Conservation (phyloP, 192 early-diverging fungal species). For the Umbelopsis isabellina region DNA sequence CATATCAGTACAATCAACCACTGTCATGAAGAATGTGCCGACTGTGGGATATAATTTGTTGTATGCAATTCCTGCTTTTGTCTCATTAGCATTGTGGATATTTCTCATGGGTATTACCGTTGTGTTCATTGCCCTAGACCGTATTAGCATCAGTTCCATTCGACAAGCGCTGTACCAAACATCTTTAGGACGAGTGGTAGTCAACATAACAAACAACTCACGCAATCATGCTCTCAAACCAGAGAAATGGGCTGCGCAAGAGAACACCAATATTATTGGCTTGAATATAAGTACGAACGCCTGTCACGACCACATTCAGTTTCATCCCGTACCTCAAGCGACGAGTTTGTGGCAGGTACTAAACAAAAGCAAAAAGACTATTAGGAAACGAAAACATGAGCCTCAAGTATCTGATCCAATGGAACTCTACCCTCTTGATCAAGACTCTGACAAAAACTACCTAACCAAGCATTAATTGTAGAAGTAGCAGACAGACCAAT, state of each 20-base stretch:
- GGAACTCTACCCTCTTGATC: not conserved
- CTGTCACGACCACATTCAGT: not conserved
- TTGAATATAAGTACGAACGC: not conserved
- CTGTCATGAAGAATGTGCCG: not conserved
- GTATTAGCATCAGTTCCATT: not conserved
- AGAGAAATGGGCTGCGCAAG: not conserved
- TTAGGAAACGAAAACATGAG: not conserved
- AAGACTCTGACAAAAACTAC: not conserved
- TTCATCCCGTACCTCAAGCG: not conserved
- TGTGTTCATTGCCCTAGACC: not conserved
- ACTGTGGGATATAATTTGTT: conserved; percentile 5
- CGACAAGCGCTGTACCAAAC: conserved; percentile 17
- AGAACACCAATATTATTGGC: not conserved
- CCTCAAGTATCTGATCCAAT: not conserved
- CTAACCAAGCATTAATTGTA: no score
- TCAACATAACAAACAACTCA: not conserved
- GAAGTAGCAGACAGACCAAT: no score
- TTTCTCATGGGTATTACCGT: not conserved
- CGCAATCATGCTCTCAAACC: not conserved
- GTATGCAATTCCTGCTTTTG: conserved; percentile 10
- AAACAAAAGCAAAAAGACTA: not conserved
- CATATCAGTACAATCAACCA: not conserved
- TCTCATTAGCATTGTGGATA: not conserved
- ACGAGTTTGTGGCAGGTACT: conserved; percentile 4
- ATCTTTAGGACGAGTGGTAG: conserved; percentile 5